Evolutionary conservation across 164 flowering plant genomes (phyloP), one percentile per base, ranked within the genome.

Genomic region (Platanus orientalis): DNA sequence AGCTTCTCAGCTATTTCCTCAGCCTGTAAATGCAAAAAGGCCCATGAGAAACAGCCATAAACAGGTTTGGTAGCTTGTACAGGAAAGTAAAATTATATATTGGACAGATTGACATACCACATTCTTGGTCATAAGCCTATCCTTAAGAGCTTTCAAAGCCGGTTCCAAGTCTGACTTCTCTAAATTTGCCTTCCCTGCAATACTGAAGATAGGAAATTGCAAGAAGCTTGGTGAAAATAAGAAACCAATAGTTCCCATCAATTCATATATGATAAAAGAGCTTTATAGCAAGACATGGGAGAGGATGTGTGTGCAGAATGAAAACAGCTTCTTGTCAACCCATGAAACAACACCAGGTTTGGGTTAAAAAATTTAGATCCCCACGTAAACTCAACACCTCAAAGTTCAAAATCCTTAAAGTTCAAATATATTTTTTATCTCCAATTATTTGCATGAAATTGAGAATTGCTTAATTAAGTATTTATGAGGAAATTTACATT

Each of bases 1-100:
- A 92, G 95, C 76, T 92, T 89, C 78, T 85, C 96, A 66, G 98
- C 96, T 66, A 92, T 92, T 71, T 89, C 98, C 80, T 92, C 98
- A 36, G 98, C 98, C 98, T 92, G 76, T 6, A 21, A 56, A 54
- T 54, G 19, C 13, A 60, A 60, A 47, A 54, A 25, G 13, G 40
- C n/a, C n/a, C n/a, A n/a, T n/a, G n/a, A 13, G 19, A 9, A 59
- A 49, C 17, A 19, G 16, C n/a, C 40, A 72, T 36, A 36, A 61
- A 50, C 60, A 61, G 42, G 19, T n/a, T 55, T 19, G 11, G 10
- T 34, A 58, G 24, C 57, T 68, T 53, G n/a, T 27, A 40, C 11
- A 16, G 20, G 6, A 29, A 63, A 47, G 16, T 29, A 7, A 20
- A 28, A 14, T 17, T 32, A 7, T 24, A 29, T 20, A 58, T 2